A percentile compares a stretch with the other conserved stretches of the same genome.
phyloP scores from a whole-genome alignment of 2,329 filamentous ascomycete species.

The Cladophialophora immunda region DNA sequence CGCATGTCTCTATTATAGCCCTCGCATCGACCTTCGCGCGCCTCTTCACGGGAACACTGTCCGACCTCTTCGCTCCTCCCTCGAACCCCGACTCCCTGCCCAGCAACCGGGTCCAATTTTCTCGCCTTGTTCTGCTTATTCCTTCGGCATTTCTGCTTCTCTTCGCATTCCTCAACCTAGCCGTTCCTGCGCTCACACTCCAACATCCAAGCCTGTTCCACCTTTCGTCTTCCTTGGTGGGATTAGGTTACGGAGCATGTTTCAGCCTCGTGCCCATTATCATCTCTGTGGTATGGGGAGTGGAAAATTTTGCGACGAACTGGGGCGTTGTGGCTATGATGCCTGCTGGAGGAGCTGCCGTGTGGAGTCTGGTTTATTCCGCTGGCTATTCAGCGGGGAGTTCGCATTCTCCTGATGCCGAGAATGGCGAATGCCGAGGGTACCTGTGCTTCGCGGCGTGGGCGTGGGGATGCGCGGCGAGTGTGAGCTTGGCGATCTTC shows the following conservation, averaged over 20 bases:
- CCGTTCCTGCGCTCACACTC: constrained; percentile 76
- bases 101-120: constrained; percentile 59
- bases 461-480: constrained; percentile 76
- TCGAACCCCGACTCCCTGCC: constrained; percentile 49
- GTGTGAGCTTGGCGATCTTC: constrained; percentile 78
- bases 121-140: constrained; percentile 81
- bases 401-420: constrained; percentile 38
- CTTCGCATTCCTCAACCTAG: constrained; percentile 78
- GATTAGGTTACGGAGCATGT: constrained; percentile 89
- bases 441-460: constrained; percentile 86
- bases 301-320: constrained; percentile 98
- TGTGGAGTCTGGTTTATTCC: constrained; percentile 93
- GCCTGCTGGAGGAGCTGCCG: constrained; percentile 83
- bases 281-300: constrained; percentile 96
- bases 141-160: constrained; percentile 77
- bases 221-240: constrained; percentile 82
- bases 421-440: constrained; percentile 77
- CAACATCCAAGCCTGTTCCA: constrained; percentile 84
- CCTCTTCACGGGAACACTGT: constrained; percentile 86
- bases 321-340: constrained; percentile 96
- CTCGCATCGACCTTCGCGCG: constrained; percentile 90
- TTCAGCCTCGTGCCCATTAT: constrained; percentile 92
- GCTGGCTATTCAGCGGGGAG: constrained; percentile 48
- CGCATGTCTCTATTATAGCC: constrained; percentile 92
- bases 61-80: constrained; percentile 79